Evolutionary conservation across 1,284 basidiomycete species (phyloP).

Genomic region (Golubevia pallescens): DNA sequence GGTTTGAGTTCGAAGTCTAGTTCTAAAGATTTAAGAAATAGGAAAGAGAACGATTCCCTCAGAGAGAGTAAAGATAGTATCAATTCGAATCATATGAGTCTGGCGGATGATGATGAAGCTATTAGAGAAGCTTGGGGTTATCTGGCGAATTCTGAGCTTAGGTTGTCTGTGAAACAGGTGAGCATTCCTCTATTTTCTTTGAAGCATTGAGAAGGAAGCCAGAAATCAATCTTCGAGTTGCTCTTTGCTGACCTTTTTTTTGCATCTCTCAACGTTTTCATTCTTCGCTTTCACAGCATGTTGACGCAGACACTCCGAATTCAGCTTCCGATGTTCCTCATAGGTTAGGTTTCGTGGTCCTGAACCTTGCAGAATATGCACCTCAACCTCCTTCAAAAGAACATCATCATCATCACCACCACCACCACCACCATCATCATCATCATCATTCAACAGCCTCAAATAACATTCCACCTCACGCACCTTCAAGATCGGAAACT

Average conservation of each 20-base stretch:
- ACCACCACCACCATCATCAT: slow-evolving; percentile 28
- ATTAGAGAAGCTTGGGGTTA: slow-evolving; percentile 28
- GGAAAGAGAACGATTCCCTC: no score
- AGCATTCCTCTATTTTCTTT: slow-evolving; percentile 12
- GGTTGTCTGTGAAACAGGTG: slow-evolving; percentile 38
- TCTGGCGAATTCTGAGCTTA: slow-evolving; percentile 35
- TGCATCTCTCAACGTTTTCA: background rate
- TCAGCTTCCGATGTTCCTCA: slow-evolving; percentile 22
- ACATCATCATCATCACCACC: slow-evolving; percentile 28
- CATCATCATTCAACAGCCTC: slow-evolving; percentile 12
- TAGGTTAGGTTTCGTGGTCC: slow-evolving; percentile 71
- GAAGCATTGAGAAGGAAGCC: no score
- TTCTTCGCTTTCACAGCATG: slow-evolving; percentile 9
- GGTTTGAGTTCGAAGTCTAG: slow-evolving; percentile 15
- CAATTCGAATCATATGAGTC: background rate
- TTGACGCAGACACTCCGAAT: slow-evolving; percentile 14
- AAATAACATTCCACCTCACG: background rate
- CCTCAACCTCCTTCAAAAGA: slow-evolving; percentile 67
- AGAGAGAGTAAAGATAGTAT: no score
- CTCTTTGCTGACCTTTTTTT: background rate
- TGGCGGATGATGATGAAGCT: background rate
- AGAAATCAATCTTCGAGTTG: background rate
- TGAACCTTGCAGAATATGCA: slow-evolving; percentile 80
- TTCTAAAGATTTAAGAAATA: slow-evolving; percentile 18
- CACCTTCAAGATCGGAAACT: slow-evolving; percentile 66